A percentile compares a stretch with the other conserved stretches of the same genome.
phyloP scores from a whole-genome alignment of 345 rosid genomes.

The Garcia nutans region DNA sequence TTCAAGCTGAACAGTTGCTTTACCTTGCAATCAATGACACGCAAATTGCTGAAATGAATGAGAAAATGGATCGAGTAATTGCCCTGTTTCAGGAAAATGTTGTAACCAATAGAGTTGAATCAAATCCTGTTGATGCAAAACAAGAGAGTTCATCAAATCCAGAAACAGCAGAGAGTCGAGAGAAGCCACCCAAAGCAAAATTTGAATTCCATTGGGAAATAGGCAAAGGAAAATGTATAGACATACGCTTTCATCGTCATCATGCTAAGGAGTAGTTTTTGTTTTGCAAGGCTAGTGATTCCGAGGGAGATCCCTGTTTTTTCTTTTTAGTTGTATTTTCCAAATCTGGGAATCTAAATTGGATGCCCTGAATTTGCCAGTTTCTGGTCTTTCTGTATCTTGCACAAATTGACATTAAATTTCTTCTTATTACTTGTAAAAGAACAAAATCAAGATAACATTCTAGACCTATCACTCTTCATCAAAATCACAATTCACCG shows the following conservation, averaged over 20 bases:
- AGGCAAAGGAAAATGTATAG: not conserved
- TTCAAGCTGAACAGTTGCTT: conserved; percentile 1
- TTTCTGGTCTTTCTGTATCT: no score
- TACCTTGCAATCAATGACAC: not conserved
- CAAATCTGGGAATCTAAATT: not conserved
- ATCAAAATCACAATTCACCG: no score
- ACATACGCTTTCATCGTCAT: not conserved
- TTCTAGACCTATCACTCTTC: no score
- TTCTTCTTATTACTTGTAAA: not conserved
- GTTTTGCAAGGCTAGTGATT: not conserved
- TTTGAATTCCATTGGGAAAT: conserved; percentile 1
- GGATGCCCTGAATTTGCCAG: not conserved
- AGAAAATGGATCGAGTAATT: not conserved
- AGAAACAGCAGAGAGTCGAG: not conserved
- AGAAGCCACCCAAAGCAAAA: not conserved
- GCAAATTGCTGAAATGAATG: not conserved
- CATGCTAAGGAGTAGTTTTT: not conserved
- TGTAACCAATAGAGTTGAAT: not conserved
- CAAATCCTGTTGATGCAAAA: not conserved
- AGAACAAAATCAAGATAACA: not conserved
- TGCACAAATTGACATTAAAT: not conserved
- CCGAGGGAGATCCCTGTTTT: no score
- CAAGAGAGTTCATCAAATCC: conserved; percentile 8
- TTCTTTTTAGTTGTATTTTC: no score
- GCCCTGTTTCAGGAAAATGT: not conserved